phyloP scores from a whole-genome alignment of 2,329 filamentous ascomycete species.

The Alternaria sp. region DNA sequence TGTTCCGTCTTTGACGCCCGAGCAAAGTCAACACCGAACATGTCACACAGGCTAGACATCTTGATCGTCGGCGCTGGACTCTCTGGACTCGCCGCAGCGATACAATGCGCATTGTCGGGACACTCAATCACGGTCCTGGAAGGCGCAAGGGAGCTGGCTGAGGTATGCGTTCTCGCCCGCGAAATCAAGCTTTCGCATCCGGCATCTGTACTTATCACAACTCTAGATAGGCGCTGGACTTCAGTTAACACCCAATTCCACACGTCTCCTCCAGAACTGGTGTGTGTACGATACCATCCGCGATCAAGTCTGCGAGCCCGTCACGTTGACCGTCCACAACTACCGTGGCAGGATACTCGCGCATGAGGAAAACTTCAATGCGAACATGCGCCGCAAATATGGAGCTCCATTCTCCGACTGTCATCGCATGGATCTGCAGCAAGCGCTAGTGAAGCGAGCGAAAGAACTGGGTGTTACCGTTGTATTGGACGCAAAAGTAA shows the following conservation, averaged over 20 bases:
- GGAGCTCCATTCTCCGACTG: constrained; percentile 66
- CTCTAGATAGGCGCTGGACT: constrained; percentile 48
- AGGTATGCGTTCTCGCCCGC: constrained; percentile 41
- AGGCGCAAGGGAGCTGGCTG: constrained; percentile 53
- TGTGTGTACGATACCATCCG: constrained; percentile 57
- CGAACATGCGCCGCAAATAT: constrained; percentile 64
- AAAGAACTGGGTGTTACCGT: constrained; percentile 63
- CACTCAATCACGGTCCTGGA: constrained; percentile 56
- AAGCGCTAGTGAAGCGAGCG: constrained; percentile 62
- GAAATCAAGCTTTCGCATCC: neutral
- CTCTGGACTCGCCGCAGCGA: constrained; percentile 55
- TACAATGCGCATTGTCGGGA: constrained; percentile 54
- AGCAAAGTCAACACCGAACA: neutral
- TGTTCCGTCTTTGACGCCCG: neutral
- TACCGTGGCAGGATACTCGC: constrained; percentile 62
- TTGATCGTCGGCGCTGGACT: constrained; percentile 53
- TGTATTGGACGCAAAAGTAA: constrained; percentile 59
- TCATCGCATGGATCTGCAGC: constrained; percentile 70
- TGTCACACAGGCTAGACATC: constrained; percentile 30
- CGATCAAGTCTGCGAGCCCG: constrained; percentile 55
- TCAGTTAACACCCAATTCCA: constrained; percentile 53
- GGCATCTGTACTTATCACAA: constrained; percentile 5
- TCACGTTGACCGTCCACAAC: constrained; percentile 60
- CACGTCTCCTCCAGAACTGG: constrained; percentile 62
- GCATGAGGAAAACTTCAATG: constrained; percentile 61